Evolutionary conservation across 139 green algal genomes (phyloP).

Genomic region (Pleodorina starrii): DNA sequence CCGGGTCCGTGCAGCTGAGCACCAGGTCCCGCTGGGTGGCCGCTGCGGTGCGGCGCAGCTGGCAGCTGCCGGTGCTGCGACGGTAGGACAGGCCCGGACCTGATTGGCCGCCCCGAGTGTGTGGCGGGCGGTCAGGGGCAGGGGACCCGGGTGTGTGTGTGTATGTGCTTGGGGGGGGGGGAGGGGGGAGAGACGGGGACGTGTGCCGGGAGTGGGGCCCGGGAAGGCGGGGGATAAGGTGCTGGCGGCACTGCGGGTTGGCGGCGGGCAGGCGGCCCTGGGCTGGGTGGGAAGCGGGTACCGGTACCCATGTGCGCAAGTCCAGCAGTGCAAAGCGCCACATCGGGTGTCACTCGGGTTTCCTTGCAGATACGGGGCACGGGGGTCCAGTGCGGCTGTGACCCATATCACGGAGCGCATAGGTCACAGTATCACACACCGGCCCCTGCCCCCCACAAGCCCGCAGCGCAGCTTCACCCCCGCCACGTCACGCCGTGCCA

Average conservation of each 20-base stretch:
- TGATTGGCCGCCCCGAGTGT: neutral
- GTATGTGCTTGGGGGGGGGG: neutral
- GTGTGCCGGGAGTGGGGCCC: neutral
- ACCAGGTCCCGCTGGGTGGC: slow-evolving; percentile 3
- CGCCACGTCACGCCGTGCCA: neutral
- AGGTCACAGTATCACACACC: neutral
- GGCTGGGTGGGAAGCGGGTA: neutral
- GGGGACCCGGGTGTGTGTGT: neutral
- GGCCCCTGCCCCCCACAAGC: neutral
- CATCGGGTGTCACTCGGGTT: neutral
- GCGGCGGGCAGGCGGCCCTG: neutral
- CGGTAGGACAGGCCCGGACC: neutral
- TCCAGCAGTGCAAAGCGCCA: neutral
- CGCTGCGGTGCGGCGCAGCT: neutral
- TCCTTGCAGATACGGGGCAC: too few relatives aligned
- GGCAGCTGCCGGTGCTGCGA: neutral
- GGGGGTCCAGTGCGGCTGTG: too few relatives aligned
- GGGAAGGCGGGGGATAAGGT: neutral
- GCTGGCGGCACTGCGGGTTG: neutral
- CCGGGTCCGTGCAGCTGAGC: slow-evolving; percentile 8
- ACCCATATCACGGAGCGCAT: neutral
- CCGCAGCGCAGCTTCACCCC: neutral
- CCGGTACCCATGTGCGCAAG: neutral
- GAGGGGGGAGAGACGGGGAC: neutral
- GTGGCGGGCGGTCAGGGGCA: neutral